Evolutionary conservation across 768 basidiomycete species (phyloP), one percentile per base, ranked within the genome.

Genomic region (Cantharellus anzutake): DNA sequence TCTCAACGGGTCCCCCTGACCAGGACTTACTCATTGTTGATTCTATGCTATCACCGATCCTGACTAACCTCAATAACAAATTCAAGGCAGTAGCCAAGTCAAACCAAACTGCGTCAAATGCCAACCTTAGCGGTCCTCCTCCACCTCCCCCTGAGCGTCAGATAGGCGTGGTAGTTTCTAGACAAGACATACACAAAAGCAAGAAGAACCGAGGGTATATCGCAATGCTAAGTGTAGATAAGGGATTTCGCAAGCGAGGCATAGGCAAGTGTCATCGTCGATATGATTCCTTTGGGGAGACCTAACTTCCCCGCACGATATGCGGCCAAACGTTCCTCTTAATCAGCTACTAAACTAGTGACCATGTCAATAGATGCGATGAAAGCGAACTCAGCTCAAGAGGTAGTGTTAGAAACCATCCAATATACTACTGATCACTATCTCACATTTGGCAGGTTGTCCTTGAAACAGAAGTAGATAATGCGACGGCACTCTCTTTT

Each of bases 401-500:
- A 98, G 82, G 93, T 87, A 56, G 37, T n/a, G n/a, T n/a, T n/a
- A n/a, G n/a, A n/a, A n/a, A n/a, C n/a, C n/a, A n/a, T n/a, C n/a
- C n/a, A n/a, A 80, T 20, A 7, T 48, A 48, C 7, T 48, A 48
- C 44, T 20, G 20, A 20, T 48, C 7, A 48, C 20, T 48, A 7
- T 48, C 44, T 48, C 20, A 7, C 7, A 48, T 48, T 7, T 73
- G 20, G 4, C 65, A 97, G 89, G 80, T 97, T 66, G 82, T 91
- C 7, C 82, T 98, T 60, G 96, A 98, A 73, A 98, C 96, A 3
- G 96, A 99, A 71, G 86, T 77, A 68, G 94, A 98, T 72, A 98
- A 98, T 70, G 71, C 74, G 51, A 80, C 90, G 4, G 92, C 93
- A 0, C 77, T 98, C 14, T 81, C 85, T 2, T 74, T 99, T 7